Conservation (phyloP, 1,139 yeast species). For the Candida freyschussii region DNA sequence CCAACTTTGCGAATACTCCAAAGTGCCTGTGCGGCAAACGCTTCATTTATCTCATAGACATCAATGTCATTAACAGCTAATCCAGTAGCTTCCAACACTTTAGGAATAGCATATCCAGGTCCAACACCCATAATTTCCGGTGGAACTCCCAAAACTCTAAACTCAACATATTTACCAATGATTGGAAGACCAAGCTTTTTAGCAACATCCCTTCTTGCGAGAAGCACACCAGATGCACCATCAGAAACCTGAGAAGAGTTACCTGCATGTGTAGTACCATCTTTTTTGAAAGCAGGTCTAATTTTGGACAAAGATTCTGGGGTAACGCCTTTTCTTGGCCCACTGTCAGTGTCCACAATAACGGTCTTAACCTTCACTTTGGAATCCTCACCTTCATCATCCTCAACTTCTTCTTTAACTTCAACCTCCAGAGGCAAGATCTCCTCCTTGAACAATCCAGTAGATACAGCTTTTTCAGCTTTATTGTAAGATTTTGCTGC, state of each 20-base stretch:
- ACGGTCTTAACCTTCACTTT: constrained; percentile 28
- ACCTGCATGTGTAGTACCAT: constrained; percentile 91
- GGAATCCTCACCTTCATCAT: constrained; percentile 31
- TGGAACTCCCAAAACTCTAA: constrained; percentile 84
- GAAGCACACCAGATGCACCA: constrained; percentile 88
- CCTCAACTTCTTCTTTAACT: constrained; percentile 45
- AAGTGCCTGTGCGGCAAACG: constrained; percentile 91
- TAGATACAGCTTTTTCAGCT: constrained; percentile 68
- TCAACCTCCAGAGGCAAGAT: constrained; percentile 69
- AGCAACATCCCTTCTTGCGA: constrained; percentile 87
- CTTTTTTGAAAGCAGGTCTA: constrained; percentile 80
- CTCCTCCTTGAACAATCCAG: constrained; percentile 79
- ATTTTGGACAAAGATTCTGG: constrained; percentile 67
- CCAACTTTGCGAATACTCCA: constrained; percentile 65
- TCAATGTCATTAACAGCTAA: constrained; percentile 61
- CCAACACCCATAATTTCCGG: constrained; percentile 98
- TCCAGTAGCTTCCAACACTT: constrained; percentile 61
- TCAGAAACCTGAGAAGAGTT: constrained; percentile 94
- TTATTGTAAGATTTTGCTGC: constrained; percentile 83
- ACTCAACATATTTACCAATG: constrained; percentile 46
- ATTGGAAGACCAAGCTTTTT: constrained; percentile 61
- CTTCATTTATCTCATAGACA: constrained; percentile 87
- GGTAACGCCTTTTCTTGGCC: constrained; percentile 86
- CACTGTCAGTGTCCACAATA: constrained; percentile 74
- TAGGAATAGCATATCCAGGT: constrained; percentile 91